Evolutionary conservation across 495 filamentous ascomycete genomes (phyloP), one percentile per base, ranked within the genome.

Genomic region (Penicillium coffeae): DNA sequence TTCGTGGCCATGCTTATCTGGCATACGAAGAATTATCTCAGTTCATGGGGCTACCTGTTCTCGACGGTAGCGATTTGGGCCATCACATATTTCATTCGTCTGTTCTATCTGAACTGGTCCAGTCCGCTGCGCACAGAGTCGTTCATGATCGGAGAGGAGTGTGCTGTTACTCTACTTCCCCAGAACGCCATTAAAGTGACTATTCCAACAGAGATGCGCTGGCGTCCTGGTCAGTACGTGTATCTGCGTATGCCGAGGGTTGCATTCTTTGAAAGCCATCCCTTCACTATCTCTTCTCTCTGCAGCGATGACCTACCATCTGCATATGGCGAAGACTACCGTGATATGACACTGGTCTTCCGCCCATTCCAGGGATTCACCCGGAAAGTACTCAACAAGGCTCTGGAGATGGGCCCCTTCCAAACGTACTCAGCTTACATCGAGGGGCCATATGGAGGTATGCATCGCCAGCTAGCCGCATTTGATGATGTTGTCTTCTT

Each of bases 111-210:
- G 46, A 95, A 95, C 60, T 95, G 90, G 87, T 76, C 80, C 30
- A 87, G 87, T 61, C 92, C 91, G 7, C 83, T 89, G 66, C 78
- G 84, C 35, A 71, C 86, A 53, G 83, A 86, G 0, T 64, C 60
- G 0, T 90, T 85, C 65, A 72, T 96, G 53, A 82, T 90, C 33
- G 92, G 92, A 43, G 93, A 97, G 59, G 88, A 92, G 61, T 87
- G 86, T 0, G 85, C 87, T 27, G 80, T 96, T 30, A 92, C 88
- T 3, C 68, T 95, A 30, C 87, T 97, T 65, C 86, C 87, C 14
- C 89, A 96, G 55, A 89, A 93, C 55, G 89, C 90, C 30, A 83
- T 97, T 65, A 95, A 96, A 57, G 78, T 97, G 47, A 96, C 91
- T 2, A 83, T 97, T 21, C 88, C 92, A 1, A 96, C 92, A 5